A percentile compares a stretch with the other conserved stretches of the same genome.
phyloP scores from a whole-genome alignment of 495 filamentous ascomycete species.

The Penicillium samsonianum region DNA sequence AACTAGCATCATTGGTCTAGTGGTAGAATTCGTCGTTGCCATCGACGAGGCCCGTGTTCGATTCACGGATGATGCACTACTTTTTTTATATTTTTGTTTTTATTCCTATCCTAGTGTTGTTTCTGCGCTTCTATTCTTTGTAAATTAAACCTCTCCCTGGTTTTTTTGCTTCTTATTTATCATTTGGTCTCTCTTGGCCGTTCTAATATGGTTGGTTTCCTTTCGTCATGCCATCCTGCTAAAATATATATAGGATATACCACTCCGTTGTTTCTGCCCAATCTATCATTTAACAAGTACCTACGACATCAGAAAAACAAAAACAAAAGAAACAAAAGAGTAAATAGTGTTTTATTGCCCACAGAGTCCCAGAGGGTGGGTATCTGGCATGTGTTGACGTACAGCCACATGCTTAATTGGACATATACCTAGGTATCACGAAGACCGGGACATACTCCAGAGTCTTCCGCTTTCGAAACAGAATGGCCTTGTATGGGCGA shows the following conservation, averaged over 20 bases:
- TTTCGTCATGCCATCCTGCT: too few species aligned
- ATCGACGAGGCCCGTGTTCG: constrained; percentile 62
- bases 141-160: background rate
- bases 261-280: background rate
- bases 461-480: too few species aligned
- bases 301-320: background rate
- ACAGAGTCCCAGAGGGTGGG: background rate
- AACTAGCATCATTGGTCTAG: constrained; percentile 57
- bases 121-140: background rate
- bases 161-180: too few species aligned
- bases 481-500: too few species aligned
- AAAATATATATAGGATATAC: background rate
- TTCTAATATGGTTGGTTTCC: too few species aligned
- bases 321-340: background rate
- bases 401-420: background rate
- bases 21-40: constrained; percentile 63
- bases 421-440: background rate
- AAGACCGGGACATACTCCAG: background rate
- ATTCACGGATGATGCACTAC: constrained; percentile 57
- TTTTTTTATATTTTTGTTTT: constrained; percentile 13
- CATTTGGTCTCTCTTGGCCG: background rate
- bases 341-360: background rate
- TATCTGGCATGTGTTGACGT: background rate
- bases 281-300: background rate
- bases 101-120: background rate